These are phyloP conservation scores for Nissolia schottii DNA, from an alignment of 306 rosid species.

Conservation along the genomic window DNA sequence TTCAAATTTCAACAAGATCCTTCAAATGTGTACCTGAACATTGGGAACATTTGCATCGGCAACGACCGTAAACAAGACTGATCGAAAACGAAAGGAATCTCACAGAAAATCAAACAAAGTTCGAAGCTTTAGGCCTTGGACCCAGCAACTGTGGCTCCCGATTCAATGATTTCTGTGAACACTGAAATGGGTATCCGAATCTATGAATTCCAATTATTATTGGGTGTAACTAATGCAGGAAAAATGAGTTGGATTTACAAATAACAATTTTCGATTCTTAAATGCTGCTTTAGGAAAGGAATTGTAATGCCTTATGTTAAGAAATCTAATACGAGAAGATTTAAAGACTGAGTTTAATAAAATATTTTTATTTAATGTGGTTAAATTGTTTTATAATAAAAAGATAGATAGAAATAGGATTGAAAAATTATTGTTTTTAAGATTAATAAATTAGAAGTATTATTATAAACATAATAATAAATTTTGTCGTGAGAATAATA, in stretches of 20 bases:
- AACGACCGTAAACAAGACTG: conserved; percentile 13
- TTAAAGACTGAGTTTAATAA: too few species aligned
- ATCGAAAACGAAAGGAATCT: conserved; percentile 16
- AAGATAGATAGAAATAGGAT: too few species aligned
- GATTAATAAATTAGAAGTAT: too few species aligned
- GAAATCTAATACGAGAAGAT: too few species aligned
- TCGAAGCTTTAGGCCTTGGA: conserved; percentile 13
- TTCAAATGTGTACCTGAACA: conserved; percentile 51
- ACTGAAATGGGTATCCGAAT: neutral
- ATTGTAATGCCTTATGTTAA: too few species aligned
- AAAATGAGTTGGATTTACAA: neutral
- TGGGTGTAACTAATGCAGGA: neutral
- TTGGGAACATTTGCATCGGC: conserved; percentile 46
- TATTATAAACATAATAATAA: too few species aligned
- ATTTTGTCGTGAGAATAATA: too few species aligned
- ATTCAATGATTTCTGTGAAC: neutral
- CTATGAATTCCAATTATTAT: neutral
- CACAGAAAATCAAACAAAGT: neutral
- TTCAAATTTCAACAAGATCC: conserved; percentile 40
- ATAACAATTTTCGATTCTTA: neutral
- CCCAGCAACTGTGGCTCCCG: conserved; percentile 11
- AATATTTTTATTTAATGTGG: too few species aligned
- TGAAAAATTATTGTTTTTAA: too few species aligned
- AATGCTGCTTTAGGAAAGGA: neutral
- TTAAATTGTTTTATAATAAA: too few species aligned